A percentile compares a stretch with the other conserved stretches of the same genome.
phyloP scores from a whole-genome alignment of 1,284 basidiomycete species.

The Heimioporus retisporus region DNA sequence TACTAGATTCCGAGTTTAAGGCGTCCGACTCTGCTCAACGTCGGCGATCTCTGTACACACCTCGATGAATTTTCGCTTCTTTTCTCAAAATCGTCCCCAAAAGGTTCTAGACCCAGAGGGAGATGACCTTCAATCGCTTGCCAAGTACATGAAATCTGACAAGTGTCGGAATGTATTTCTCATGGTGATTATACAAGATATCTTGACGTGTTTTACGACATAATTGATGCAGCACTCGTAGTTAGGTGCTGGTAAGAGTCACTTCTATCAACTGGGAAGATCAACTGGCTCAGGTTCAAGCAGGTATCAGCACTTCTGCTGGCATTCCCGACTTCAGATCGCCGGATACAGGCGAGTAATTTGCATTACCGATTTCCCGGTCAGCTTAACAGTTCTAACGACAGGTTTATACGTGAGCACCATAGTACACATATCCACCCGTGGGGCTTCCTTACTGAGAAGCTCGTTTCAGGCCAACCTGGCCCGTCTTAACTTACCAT shows the following conservation, averaged over 20 bases:
- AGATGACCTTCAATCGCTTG: constrained; percentile 59
- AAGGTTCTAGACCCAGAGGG: constrained; percentile 38
- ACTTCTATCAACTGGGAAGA: not conserved
- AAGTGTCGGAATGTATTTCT: constrained; percentile 74
- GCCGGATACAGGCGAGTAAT: constrained; percentile 70
- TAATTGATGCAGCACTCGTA: constrained; percentile 34
- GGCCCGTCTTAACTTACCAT: constrained; percentile 76
- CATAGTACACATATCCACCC: not conserved
- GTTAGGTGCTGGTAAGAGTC: constrained; percentile 69
- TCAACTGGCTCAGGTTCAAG: constrained; percentile 13
- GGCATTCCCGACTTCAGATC: constrained; percentile 88
- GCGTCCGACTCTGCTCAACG: not conserved
- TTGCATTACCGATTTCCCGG: not conserved
- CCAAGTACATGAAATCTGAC: constrained; percentile 74
- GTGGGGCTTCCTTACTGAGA: constrained; percentile 4
- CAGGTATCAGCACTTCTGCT: constrained; percentile 82
- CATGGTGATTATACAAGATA: constrained; percentile 62
- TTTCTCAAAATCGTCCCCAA: constrained; percentile 14
- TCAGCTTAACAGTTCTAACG: not conserved
- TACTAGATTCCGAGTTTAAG: not conserved
- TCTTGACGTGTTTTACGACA: constrained; percentile 1
- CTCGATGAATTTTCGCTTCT: constrained; percentile 25
- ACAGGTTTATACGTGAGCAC: constrained; percentile 63
- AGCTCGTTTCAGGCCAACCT: constrained; percentile 69
- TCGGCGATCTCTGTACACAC: not conserved